phyloP scores from a whole-genome alignment of 345 rosid genomes.

The Melaleuca alternifolia region DNA sequence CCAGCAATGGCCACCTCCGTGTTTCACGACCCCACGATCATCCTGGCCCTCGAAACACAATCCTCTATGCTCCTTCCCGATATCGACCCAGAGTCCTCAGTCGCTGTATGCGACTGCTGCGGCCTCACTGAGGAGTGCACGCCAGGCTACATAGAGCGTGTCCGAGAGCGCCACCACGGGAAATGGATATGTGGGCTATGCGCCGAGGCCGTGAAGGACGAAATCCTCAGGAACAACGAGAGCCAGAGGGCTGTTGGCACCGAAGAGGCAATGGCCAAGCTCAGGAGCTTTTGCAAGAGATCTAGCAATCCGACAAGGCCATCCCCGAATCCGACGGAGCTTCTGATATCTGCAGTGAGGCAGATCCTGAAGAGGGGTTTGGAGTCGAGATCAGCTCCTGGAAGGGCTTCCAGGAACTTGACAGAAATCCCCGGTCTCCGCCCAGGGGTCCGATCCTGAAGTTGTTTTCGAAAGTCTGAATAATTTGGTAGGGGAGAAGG shows the following conservation, averaged over 20 bases:
- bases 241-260: slow-evolving; percentile 2
- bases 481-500: background rate
- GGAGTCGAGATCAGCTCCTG: background rate
- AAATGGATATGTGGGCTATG: slow-evolving; percentile 30
- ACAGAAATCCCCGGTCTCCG: background rate
- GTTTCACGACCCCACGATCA: background rate
- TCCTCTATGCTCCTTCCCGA: background rate
- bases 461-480: background rate
- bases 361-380: slow-evolving; percentile 4
- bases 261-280: slow-evolving; percentile 24
- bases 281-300: slow-evolving; percentile 9
- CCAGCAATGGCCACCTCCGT: background rate
- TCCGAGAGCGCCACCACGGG: slow-evolving; percentile 1
- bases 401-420: background rate
- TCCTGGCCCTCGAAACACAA: background rate
- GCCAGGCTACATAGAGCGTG: slow-evolving; percentile 9
- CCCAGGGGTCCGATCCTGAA: background rate
- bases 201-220: slow-evolving; percentile 19
- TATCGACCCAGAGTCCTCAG: background rate
- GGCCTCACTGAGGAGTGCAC: slow-evolving; percentile 33
- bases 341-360: slow-evolving; percentile 5
- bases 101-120: slow-evolving; percentile 22
- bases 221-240: slow-evolving; percentile 14
- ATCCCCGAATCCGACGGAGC: background rate
- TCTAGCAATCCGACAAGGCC: background rate